Base-by-base conservation (phyloP, 1,284 basidiomycete species). In the Cutaneotrichosporon curvatum region DNA sequence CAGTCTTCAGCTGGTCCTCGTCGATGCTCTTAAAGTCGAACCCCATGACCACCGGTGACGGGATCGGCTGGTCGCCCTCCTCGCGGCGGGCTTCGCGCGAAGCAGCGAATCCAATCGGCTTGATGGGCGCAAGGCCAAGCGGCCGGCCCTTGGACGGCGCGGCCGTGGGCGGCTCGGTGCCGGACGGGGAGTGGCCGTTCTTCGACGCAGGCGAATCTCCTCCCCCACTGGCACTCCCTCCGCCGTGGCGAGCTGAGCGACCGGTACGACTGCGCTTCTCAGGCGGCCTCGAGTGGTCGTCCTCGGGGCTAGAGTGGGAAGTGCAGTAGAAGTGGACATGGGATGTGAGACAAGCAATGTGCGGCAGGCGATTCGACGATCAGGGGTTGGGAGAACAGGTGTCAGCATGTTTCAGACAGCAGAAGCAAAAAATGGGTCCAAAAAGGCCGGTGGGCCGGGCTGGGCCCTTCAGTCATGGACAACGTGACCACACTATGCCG, bases 41-140 rank as follows among this genome's bases (percentile, higher is more conserved):
- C 18, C 68, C 68, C 62, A 70, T 64, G 18, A 70, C 68, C 1
- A 70, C 68, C 1, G 68, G 68, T 10, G 59, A 62, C 31, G 68
- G 68, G 11, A 68, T 54, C 6, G 55, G 43, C 7, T 35, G 34
- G 14, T 58, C 59, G 3, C 59, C 61, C 12, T 58, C 62, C 15
- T 60, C 59, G 22, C 62, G 53, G 21, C 63, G 51, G 1, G 57
- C 53, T 42, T 68, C 65, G 32, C 67, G 50, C 5, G 58, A 52
- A 7, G 61, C 61, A 7, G 64, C 66, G 33, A 68, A 68, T 1
- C 66, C 66, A 22, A 68, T 63, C 4, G 66, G 66, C 51, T 66
- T 65, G 53, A 65, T 63, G 1, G 61, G 59, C 1, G 63, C 55
- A 9, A 61, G 56, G 1, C 35, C 28, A 7, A 45, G 40, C 5